Base-by-base conservation (phyloP, 2,329 filamentous ascomycete species). In the Cladosporium sp. region DNA sequence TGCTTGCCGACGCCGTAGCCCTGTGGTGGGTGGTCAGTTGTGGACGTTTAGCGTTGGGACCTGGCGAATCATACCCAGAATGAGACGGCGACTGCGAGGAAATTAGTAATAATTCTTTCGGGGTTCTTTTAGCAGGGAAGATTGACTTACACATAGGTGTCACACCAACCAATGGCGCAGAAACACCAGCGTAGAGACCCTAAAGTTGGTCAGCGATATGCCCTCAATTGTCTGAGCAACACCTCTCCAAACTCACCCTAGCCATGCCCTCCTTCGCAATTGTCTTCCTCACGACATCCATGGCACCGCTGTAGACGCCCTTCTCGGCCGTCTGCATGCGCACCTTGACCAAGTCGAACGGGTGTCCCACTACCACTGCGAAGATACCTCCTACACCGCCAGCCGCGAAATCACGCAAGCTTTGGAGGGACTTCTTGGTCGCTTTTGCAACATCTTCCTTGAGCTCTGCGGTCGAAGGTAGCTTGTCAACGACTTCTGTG, bases 331-430 rank as follows among this genome's bases (percentile, higher is more conserved):
- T 99, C 84, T 99, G 95, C 78, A 99, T 83, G 67, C 95, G 91
- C 71, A 99, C 95, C 83, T 99, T 99, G 79, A 98, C 94, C 73
- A 99, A 85, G 78, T 99, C 95, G 78, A 99, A 99, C 11, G 95
- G 95, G 80, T 99, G 95, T 66, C 95, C 81, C 21, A 98, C 93
- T 51, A 99, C 78, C 65, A 99, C 95, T 66, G 95, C 94, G 82
- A 92, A 98, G 58, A 99, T 80, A 73, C 95, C 95, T 72, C 95
- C 95, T 67, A 96, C 96, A 69, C 93, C 95, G 73, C 95, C 95
- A 8, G 94, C 94, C 10, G 86, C 89, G 61, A 99, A 86, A 51
- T 94, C 95, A 67, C 94, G 90, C 69, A 96, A 79, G 78, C 87
- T 87, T 64, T 87, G 85, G 57, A 89, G 75, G 1, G 86, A 85